phyloP scores from a whole-genome alignment of 129 eudicot species.

The Lactuca sativa region DNA sequence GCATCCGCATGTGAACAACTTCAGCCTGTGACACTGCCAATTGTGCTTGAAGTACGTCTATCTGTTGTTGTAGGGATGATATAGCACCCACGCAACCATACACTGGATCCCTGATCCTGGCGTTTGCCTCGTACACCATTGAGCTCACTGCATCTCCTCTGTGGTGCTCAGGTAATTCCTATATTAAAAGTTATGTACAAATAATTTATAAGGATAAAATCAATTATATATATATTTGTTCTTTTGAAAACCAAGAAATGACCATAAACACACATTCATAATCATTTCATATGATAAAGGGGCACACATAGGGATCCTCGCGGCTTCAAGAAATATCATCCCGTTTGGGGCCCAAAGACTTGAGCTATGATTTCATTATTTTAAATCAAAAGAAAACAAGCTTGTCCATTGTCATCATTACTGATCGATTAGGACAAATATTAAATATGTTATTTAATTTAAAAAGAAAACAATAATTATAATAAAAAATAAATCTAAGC shows the following conservation, averaged over 20 bases:
- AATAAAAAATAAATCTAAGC: neutral
- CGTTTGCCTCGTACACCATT: conserved; percentile 88
- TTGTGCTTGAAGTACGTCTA: conserved; percentile 68
- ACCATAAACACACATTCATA: neutral
- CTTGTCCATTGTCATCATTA: conserved; percentile 42
- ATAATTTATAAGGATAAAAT: neutral
- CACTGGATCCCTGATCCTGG: conserved; percentile 78
- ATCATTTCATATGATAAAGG: conserved; percentile 7
- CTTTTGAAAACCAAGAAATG: too few species aligned
- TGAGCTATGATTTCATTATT: conserved; percentile 17
- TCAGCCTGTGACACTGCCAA: conserved; percentile 76
- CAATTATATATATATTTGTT: neutral
- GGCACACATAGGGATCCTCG: conserved; percentile 19
- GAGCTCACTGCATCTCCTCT: conserved; percentile 88
- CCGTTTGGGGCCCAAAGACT: conserved; percentile 16
- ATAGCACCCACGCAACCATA: conserved; percentile 89
- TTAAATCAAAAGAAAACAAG: conserved; percentile 28
- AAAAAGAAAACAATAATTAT: neutral
- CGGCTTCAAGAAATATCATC: conserved; percentile 41
- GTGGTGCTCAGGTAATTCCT: conserved; percentile 84
- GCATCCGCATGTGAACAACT: conserved; percentile 81
- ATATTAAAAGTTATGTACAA: neutral
- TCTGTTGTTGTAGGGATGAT: conserved; percentile 77
- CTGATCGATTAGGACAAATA: conserved; percentile 12
- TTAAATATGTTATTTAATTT: neutral